A percentile compares a stretch with the other conserved stretches of the same genome.
Evolutionary conservation across 2,329 filamentous ascomycete species (phyloP).

Genomic region (Apiospora malaysiana): DNA sequence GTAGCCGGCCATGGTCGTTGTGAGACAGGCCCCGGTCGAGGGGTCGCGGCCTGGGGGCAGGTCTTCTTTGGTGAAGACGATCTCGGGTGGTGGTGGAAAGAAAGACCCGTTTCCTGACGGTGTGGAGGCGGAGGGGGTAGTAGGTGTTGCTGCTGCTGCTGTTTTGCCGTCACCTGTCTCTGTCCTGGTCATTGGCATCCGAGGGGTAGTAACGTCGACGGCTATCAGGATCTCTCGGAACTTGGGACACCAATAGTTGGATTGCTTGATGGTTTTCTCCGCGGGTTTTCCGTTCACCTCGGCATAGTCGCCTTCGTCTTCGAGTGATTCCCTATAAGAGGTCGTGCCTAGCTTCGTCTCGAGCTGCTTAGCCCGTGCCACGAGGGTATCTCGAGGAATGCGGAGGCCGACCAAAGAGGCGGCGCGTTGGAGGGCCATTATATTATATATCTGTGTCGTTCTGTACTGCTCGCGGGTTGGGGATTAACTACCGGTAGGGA

Average conservation of each 20-base stretch:
- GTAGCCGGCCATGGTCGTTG: conserved; percentile 13
- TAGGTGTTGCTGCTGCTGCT: not conserved
- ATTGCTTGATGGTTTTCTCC: conserved; percentile 1
- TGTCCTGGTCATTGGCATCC: not conserved
- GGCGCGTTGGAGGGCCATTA: not conserved
- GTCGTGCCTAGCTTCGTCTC: conserved; percentile 16
- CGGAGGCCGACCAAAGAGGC: conserved; percentile 20
- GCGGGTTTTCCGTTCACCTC: not conserved
- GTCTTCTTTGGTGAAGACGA: not conserved
- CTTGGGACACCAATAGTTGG: conserved; percentile 18
- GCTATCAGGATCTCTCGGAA: not conserved
- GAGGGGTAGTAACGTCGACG: not conserved
- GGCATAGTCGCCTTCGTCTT: conserved; percentile 20
- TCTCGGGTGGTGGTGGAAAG: not conserved
- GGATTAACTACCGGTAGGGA: not conserved
- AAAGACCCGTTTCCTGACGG: not conserved
- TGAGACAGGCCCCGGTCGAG: not conserved
- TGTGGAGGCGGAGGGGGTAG: not conserved
- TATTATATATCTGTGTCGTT: not conserved
- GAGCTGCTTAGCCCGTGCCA: conserved; percentile 18
- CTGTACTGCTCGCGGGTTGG: not conserved
- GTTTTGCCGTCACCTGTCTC: not conserved
- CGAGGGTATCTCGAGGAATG: conserved; percentile 1
- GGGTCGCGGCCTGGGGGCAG: conserved; percentile 3
- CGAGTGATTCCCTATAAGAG: not conserved